Percentiles rank a stretch among this genome's conserved stretches.
Conservation (phyloP, 2,329 filamentous ascomycete species). For the Colletotrichum lindemuthianum region DNA sequence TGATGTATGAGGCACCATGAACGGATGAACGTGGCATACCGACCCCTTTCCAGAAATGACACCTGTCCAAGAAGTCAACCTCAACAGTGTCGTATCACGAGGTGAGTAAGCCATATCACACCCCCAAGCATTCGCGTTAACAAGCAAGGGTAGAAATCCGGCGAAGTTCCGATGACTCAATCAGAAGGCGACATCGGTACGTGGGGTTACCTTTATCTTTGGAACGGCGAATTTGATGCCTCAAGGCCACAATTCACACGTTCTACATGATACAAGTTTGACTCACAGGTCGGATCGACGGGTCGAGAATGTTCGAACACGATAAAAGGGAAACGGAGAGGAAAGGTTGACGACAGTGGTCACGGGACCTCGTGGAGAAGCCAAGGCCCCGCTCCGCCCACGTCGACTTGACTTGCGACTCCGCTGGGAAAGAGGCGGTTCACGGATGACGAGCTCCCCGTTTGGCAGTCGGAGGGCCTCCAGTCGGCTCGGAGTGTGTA, state of each 20-base stretch:
- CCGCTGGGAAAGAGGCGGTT: conserved; percentile 17
- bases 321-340: background rate
- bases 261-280: background rate
- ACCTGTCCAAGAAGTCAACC: too few species aligned
- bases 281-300: conserved; percentile 9
- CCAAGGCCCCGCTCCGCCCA: conserved; percentile 20
- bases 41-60: too few species aligned
- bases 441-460: conserved; percentile 2
- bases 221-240: background rate
- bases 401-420: background rate
- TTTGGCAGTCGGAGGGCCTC: too few species aligned
- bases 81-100: too few species aligned
- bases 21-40: too few species aligned
- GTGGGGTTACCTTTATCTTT: background rate
- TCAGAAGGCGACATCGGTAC: background rate
- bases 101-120: too few species aligned
- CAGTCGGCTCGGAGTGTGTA: too few species aligned
- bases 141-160: background rate
- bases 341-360: conserved; percentile 3
- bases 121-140: too few species aligned
- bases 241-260: background rate
- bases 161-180: conserved; percentile 21
- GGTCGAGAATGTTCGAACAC: conserved; percentile 21
- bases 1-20: too few species aligned
- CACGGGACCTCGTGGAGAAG: conserved; percentile 21